Base-by-base conservation (phyloP, 176 grass and related monocot species). In the Phragmites australis region DNA sequence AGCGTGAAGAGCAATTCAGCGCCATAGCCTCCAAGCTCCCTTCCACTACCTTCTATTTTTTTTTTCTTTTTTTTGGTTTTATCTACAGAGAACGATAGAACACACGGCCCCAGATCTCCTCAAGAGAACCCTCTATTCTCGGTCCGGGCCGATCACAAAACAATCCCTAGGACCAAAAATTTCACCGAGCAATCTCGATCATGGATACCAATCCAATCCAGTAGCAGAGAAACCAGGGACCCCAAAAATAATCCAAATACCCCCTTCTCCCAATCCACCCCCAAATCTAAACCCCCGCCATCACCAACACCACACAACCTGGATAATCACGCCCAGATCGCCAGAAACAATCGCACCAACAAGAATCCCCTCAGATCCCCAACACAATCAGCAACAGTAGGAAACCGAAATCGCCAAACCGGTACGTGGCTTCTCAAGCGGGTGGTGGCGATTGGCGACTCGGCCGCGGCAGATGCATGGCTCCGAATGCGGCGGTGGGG, bases 161-260 rank as follows among this genome's bases (percentile, higher is more conserved):
- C 65, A 80, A 90, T 81, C 84, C 80, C 88, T 56, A 89, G 90
- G 87, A 93, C 90, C 88, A 93, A 87, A 90, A 97, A 97, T 82
- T 84, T 97, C 93, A 93, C 90, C 30, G 93, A 93, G 93, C 88
- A 86, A 75, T 88, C 90, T 82, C 75, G 88, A 86, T 90, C 80
- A 77, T 68, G 89, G 81, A 83, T 85, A 66, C 78, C 72, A 72
- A 86, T 39, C 10, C 77, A 75, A 73, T 84, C 84, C 74, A 27
- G 70, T 27, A 53, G 30, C 77, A 77, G 65, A 82, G 59, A 82
- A 45, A 85, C 56, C 66, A 77, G 68, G 37, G 7, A 1, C 14
- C 59, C 47, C 6, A 17, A 42, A 18, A 23, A 66, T 16, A 61
- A 41, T 4, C 77, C 48, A 34, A 43, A 65, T 7, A n/a, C 57